phyloP scores from a whole-genome alignment of 2,329 filamentous ascomycete genomes.

The Cephalotrichum gorgonifer region DNA sequence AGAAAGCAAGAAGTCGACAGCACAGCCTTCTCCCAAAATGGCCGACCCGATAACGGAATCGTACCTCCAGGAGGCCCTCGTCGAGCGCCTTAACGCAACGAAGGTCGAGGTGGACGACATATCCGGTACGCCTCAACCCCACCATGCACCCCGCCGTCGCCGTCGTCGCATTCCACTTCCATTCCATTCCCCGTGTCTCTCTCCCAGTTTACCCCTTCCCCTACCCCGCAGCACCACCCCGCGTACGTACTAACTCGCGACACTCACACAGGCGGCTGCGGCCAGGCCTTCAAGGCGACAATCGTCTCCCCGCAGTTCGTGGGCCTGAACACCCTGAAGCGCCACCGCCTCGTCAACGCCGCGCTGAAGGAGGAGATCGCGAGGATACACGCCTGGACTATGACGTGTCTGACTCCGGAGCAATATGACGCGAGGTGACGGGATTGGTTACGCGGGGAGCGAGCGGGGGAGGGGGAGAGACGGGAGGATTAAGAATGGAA shows the following conservation, averaged over 20 bases:
- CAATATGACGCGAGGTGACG: constrained; percentile 61
- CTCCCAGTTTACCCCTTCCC: neutral
- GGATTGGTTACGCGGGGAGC: no score
- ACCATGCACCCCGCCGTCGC: neutral
- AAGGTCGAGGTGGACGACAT: constrained; percentile 87
- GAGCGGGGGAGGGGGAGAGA: no score
- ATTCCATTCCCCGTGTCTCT: constrained; percentile 6
- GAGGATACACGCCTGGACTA: constrained; percentile 88
- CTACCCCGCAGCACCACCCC: neutral
- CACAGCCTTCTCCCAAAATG: constrained; percentile 6
- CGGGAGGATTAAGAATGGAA: no score
- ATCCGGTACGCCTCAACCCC: constrained; percentile 52
- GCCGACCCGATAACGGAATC: constrained; percentile 55
- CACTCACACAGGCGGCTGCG: constrained; percentile 46
- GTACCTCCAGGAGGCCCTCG: constrained; percentile 57
- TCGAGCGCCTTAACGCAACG: constrained; percentile 57
- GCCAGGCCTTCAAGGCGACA: constrained; percentile 48
- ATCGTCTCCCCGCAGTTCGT: constrained; percentile 58
- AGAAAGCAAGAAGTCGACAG: neutral
- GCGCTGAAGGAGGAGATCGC: constrained; percentile 81
- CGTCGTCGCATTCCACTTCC: neutral
- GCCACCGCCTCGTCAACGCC: constrained; percentile 77
- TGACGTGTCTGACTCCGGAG: constrained; percentile 84
- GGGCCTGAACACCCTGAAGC: constrained; percentile 66
- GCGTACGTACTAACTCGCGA: neutral